A percentile compares a stretch with the other conserved stretches of the same genome.
These are phyloP conservation scores for Venturia pyrina DNA, from an alignment of 2,329 filamentous ascomycete genomes.

Conservation along the genomic window DNA sequence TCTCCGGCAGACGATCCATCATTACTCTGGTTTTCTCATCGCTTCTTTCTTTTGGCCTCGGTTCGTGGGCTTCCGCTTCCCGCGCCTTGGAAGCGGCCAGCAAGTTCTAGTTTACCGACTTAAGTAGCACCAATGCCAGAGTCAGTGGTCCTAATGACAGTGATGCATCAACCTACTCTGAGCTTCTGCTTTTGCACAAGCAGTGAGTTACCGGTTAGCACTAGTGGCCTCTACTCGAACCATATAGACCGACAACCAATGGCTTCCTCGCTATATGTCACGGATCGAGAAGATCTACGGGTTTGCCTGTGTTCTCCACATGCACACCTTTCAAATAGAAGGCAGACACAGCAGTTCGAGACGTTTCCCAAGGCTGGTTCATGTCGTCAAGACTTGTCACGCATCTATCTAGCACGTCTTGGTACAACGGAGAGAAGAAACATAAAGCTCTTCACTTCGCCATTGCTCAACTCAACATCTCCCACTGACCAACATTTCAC, in stretches of 20 bases:
- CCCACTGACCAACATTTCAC: not conserved
- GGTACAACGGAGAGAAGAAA: not conserved
- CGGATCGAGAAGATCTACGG: no score
- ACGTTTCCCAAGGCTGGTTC: not conserved
- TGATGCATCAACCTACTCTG: not conserved
- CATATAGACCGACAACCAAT: not conserved
- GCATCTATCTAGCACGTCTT: not conserved
- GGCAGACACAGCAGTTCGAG: not conserved
- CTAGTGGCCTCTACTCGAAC: no score
- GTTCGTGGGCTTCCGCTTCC: no score
- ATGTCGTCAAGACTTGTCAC: not conserved
- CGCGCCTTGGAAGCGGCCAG: not conserved
- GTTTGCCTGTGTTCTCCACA: no score
- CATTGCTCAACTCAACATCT: not conserved
- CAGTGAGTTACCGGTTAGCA: not conserved
- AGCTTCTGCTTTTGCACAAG: not conserved
- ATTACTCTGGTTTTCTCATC: not conserved
- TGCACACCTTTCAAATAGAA: not conserved
- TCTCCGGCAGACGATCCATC: no score
- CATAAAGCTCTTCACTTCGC: no score
- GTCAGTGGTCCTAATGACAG: not conserved
- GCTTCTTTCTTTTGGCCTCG: not conserved
- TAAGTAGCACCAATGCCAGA: not conserved
- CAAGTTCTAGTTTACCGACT: not conserved
- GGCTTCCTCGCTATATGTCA: not conserved